These are phyloP conservation scores for Colletotrichum plurivorum DNA, from an alignment of 2,329 filamentous ascomycete genomes.

Conservation along the genomic window DNA sequence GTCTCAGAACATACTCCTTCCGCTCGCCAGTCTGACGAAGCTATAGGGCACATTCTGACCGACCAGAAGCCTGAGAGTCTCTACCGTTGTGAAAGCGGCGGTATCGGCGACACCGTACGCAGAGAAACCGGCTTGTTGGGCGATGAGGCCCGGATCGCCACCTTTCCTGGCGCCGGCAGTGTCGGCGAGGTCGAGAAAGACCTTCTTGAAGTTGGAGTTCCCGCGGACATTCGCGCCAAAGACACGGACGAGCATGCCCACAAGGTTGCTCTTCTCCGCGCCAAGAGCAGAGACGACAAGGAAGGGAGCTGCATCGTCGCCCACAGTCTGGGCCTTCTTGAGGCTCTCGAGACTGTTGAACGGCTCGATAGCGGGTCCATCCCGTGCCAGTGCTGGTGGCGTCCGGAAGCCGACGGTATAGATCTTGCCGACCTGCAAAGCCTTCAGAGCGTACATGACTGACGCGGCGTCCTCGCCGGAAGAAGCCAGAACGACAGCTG, in stretches of 20 bases:
- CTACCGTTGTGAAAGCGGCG: constrained; percentile 86
- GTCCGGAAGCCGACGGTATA: constrained; percentile 88
- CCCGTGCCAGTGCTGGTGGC: constrained; percentile 71
- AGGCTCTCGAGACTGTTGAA: constrained; percentile 81
- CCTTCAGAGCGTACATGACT: constrained; percentile 83
- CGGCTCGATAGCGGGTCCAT: constrained; percentile 79
- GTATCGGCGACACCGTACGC: constrained; percentile 86
- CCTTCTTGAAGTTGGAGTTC: constrained; percentile 67
- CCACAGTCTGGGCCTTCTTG: constrained; percentile 65
- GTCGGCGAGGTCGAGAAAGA: constrained; percentile 85
- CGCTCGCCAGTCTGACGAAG: constrained; percentile 82
- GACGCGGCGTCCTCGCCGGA: constrained; percentile 83
- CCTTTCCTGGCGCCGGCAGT: constrained; percentile 71
- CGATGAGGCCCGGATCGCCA: constrained; percentile 77
- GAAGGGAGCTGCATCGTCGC: constrained; percentile 75
- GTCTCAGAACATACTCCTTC: constrained; percentile 62
- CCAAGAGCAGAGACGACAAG: constrained; percentile 85
- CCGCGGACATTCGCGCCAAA: constrained; percentile 66
- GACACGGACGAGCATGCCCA: constrained; percentile 82
- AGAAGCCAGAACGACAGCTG: constrained; percentile 82
- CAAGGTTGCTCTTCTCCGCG: constrained; percentile 83
- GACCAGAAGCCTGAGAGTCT: constrained; percentile 82
- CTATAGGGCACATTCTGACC: constrained; percentile 91
- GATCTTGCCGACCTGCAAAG: constrained; percentile 81
- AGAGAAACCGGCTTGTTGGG: constrained; percentile 82